phyloP scores from a whole-genome alignment of 192 early-diverging fungal genomes.

The Podila horticola region DNA sequence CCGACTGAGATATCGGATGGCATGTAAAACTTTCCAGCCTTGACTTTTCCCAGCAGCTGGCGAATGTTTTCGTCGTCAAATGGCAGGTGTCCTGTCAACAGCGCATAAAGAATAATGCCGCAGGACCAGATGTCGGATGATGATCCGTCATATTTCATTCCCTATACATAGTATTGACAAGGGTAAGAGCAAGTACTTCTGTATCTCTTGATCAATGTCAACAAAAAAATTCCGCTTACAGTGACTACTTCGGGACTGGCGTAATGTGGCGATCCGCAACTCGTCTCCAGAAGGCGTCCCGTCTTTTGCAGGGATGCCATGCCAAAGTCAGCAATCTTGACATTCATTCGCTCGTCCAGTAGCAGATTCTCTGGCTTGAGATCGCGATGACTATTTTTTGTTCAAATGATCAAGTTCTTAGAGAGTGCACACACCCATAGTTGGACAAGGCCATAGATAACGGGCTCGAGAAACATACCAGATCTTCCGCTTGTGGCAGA shows the following conservation, averaged over 20 bases:
- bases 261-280: constrained; percentile 82
- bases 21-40: constrained; percentile 62
- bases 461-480: constrained; percentile 7
- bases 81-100: constrained; percentile 80
- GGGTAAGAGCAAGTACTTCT: no score
- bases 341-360: constrained; percentile 49
- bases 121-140: constrained; percentile 84
- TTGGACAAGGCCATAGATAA: background rate
- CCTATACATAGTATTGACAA: constrained; percentile 13
- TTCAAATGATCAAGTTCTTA: background rate
- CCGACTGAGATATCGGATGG: constrained; percentile 60
- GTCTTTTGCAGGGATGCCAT: constrained; percentile 63
- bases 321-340: constrained; percentile 79
- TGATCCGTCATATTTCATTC: constrained; percentile 73
- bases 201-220: background rate
- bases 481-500: constrained; percentile 72
- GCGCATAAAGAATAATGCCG: constrained; percentile 81
- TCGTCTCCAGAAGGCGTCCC: constrained; percentile 58
- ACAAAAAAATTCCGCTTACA: constrained; percentile 14
- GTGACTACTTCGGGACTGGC: constrained; percentile 75
- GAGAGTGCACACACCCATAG: background rate
- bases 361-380: constrained; percentile 71
- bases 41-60: constrained; percentile 52
- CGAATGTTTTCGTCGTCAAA: constrained; percentile 66
- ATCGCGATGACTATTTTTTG: constrained; percentile 65